Conservation (phyloP, 73 alveolate species). For the Symbiodinium pilosum region DNA sequence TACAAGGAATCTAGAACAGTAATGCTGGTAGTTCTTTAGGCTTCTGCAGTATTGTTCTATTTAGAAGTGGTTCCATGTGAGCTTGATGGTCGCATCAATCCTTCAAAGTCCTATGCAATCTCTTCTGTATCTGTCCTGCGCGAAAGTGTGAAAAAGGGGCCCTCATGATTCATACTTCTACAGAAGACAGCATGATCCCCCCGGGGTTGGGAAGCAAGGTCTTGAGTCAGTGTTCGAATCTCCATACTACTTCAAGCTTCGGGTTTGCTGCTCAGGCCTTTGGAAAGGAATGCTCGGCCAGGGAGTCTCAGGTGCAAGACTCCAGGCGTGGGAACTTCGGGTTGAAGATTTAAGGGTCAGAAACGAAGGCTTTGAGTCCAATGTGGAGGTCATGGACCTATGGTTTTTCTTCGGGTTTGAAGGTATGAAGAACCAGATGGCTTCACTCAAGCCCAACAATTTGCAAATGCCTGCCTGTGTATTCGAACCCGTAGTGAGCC, state of each 20-base stretch:
- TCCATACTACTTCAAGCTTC: neutral
- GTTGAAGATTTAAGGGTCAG: neutral
- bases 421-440: neutral
- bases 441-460: neutral
- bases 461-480: neutral
- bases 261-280: neutral
- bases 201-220: neutral
- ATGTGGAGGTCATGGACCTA: neutral
- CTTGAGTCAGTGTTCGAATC: neutral
- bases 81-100: too few relatives aligned
- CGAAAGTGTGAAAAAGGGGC: too few relatives aligned
- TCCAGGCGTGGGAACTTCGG: neutral
- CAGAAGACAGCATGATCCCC: neutral
- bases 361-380: neutral
- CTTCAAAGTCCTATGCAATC: too few relatives aligned
- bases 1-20: too few relatives aligned
- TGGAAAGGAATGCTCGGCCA: too few relatives aligned
- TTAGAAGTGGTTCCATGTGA: too few relatives aligned
- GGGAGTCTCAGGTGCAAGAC: neutral
- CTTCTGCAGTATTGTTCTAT: too few relatives aligned
- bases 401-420: too few relatives aligned
- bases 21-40: too few relatives aligned
- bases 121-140: too few relatives aligned
- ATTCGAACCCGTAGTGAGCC: too few relatives aligned
- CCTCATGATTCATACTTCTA: too few relatives aligned